phyloP scores from a whole-genome alignment of 805 yeast species.

The Suhomyces prunicola region DNA sequence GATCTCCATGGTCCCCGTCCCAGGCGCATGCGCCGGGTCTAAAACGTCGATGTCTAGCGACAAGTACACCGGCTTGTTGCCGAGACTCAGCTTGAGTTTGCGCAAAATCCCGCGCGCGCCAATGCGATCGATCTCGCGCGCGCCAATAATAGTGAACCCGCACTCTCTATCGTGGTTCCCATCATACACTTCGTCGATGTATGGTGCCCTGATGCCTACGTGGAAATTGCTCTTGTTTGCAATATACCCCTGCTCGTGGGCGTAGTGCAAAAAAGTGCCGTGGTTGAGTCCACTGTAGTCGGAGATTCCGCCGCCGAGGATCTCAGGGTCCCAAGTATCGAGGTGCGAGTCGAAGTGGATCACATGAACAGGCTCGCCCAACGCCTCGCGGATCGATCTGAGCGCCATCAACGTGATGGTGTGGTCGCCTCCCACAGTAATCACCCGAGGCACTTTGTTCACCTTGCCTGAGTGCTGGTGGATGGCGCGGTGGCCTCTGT shows the following conservation, averaged over 20 bases:
- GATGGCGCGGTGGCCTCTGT: constrained; percentile 50
- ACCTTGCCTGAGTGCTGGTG: constrained; percentile 31
- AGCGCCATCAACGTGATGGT: constrained; percentile 52
- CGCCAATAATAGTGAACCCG: constrained; percentile 46
- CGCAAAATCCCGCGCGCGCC: constrained; percentile 39
- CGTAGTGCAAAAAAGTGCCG: constrained; percentile 69
- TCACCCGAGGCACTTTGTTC: constrained; percentile 32
- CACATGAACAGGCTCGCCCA: constrained; percentile 45
- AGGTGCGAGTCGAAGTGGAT: constrained; percentile 66
- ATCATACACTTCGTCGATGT: constrained; percentile 39
- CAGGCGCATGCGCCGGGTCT: constrained; percentile 74
- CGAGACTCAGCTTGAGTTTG: constrained; percentile 33
- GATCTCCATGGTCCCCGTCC: constrained; percentile 75
- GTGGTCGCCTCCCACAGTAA: constrained; percentile 63
- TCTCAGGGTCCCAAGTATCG: constrained; percentile 67
- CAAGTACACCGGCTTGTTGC: constrained; percentile 41
- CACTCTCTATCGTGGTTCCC: constrained; percentile 46
- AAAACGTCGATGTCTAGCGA: constrained; percentile 58
- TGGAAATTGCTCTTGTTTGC: constrained; percentile 49
- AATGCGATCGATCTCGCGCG: constrained; percentile 44
- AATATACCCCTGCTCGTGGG: constrained; percentile 63
- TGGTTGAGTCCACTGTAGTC: constrained; percentile 60
- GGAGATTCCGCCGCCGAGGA: constrained; percentile 60
- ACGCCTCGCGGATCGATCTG: constrained; percentile 48
- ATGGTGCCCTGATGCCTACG: constrained; percentile 66